A percentile compares a stretch with the other conserved stretches of the same genome.
phyloP scores from a whole-genome alignment of 768 basidiomycete species.

The Collybia sp. region DNA sequence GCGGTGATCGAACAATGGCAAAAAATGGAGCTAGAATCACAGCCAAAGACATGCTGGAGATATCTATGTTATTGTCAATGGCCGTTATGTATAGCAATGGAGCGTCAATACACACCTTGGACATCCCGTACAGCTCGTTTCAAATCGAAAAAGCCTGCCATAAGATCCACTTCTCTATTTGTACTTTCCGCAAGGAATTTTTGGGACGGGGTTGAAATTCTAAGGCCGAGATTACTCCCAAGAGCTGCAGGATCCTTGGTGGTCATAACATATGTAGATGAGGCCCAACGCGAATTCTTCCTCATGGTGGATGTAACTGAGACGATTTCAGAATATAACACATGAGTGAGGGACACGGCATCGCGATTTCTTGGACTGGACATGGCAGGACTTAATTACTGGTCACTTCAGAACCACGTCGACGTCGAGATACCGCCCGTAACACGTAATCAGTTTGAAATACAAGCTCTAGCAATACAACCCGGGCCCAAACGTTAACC shows the following conservation, averaged over 20 bases:
- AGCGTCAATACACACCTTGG: conserved; percentile 44
- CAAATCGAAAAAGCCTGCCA: conserved; percentile 86
- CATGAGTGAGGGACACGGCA: conserved; percentile 61
- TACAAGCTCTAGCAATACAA: no score
- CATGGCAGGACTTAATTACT: conserved; percentile 5
- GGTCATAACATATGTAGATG: conserved; percentile 57
- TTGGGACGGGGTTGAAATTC: conserved; percentile 49
- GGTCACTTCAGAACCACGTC: conserved; percentile 19
- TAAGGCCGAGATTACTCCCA: conserved; percentile 70
- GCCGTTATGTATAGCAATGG: background rate
- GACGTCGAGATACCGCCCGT: conserved; percentile 11
- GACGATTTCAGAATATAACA: conserved; percentile 86
- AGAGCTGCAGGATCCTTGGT: conserved; percentile 57
- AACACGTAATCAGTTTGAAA: conserved; percentile 3
- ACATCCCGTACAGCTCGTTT: conserved; percentile 68
- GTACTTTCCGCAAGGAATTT: conserved; percentile 36
- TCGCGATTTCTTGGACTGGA: conserved; percentile 19
- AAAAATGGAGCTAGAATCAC: conserved; percentile 84
- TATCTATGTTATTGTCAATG: conserved; percentile 36
- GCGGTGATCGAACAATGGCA: conserved; percentile 85
- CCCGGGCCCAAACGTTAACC: no score
- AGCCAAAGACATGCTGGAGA: conserved; percentile 51
- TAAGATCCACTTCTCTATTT: conserved; percentile 72
- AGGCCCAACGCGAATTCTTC: conserved; percentile 96
- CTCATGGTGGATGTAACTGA: conserved; percentile 93